Evolutionary conservation across 2,329 filamentous ascomycete species (phyloP), one percentile per base, ranked within the genome.

Genomic region (Pestalotiopsis sp.): DNA sequence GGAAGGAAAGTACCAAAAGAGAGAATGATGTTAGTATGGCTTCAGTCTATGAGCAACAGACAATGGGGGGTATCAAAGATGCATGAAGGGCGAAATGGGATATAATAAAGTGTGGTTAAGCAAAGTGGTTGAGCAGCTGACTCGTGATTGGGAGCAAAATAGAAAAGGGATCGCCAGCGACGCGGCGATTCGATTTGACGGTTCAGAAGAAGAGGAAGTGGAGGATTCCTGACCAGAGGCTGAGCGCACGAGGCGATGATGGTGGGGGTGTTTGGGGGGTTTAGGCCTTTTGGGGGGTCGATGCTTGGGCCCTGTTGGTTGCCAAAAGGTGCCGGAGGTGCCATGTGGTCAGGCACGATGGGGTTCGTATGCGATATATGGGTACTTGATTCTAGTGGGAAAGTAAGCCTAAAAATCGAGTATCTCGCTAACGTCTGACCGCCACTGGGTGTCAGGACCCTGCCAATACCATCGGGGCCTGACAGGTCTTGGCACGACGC

Each of bases 31-130:
- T 52, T 17, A 52, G 45, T 20, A 25, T 64, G 61, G 27, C 61
- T 64, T 49, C 61, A 64, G 36, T 64, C 61, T 64, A 64, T 64
- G 61, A 64, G 61, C 61, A 59, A 27, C 23, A 31, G 57, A 25
- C 13, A 45, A 49, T 31, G 23, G 61, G 20, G 39, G 17, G 39
- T 45, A 38, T 64, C 20, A 23, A 38, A 20, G 20, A 49, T 64
- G 41, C 38, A 64, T 45, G 5, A 38, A 49, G 41, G 38, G 39
- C 41, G 23, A 64, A 31, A 41, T 49, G 39, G 36, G 5, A 49
- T 36, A 20, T 49, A 13, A 61, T n/a, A 20, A 27, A 61, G 39
- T 31, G 14, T 36, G 55, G 55, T 58, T 4, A 23, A 58, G 20
- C 25, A 41, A 61, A 58, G 7, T 36, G 11, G 17, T 59, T 39